These are phyloP conservation scores for Ceratobasidium sp. DNA, from an alignment of 1,284 basidiomycete genomes.

Conservation along the genomic window DNA sequence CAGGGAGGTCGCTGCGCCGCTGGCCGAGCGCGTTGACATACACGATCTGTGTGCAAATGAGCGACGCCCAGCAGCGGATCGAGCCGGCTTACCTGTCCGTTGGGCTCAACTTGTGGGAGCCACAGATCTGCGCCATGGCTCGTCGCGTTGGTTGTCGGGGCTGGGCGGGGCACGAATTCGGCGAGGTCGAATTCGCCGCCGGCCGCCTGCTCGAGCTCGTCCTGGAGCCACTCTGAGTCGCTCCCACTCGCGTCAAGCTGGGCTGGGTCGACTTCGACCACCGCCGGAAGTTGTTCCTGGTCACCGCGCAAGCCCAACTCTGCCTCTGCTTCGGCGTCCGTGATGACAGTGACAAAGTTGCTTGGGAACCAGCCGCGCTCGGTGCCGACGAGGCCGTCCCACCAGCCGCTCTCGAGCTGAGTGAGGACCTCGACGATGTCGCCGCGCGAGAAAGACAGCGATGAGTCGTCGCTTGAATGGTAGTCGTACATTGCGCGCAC, in stretches of 20 bases:
- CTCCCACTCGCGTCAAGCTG: constrained; percentile 40
- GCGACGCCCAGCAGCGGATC: background rate
- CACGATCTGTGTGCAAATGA: constrained; percentile 72
- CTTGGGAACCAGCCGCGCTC: constrained; percentile 98
- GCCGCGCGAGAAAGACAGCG: constrained; percentile 85
- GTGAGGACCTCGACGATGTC: constrained; percentile 96
- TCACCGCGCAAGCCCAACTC: constrained; percentile 59
- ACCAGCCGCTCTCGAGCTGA: constrained; percentile 94
- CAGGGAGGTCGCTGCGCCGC: constrained; percentile 84
- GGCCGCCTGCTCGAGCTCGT: constrained; percentile 53
- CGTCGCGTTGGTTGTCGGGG: constrained; percentile 49
- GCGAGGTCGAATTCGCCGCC: constrained; percentile 50
- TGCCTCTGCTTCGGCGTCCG: constrained; percentile 81
- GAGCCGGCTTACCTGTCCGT: constrained; percentile 68
- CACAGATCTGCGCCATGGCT: constrained; percentile 72
- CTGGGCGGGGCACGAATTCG: background rate
- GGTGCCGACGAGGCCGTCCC: constrained; percentile 93
- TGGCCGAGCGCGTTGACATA: constrained; percentile 92
- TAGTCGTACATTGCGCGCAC: constrained; percentile 96
- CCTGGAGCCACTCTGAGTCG: constrained; percentile 59
- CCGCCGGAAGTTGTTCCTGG: constrained; percentile 45
- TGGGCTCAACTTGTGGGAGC: constrained; percentile 76
- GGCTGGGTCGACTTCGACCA: constrained; percentile 59
- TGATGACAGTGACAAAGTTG: constrained; percentile 88
- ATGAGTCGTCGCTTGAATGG: constrained; percentile 84